Evolutionary conservation across 768 basidiomycete species (phyloP).

Genomic region (Favolaschia claudopus): DNA sequence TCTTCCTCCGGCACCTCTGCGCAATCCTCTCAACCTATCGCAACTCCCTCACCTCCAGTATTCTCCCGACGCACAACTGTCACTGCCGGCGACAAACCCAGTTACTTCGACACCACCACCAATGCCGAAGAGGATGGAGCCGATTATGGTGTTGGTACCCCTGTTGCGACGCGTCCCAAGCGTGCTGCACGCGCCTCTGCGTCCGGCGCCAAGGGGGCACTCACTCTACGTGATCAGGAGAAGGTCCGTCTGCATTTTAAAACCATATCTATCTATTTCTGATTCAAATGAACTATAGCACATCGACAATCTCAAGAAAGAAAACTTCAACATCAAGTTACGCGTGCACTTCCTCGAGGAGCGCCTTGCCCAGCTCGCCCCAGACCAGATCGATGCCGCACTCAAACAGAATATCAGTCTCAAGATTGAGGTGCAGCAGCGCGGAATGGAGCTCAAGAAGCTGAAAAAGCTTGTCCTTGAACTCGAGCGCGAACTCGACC

Average conservation of each 20-base stretch:
- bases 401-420: slow-evolving; percentile 93
- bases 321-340: slow-evolving; percentile 96
- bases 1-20: slow-evolving; percentile 25
- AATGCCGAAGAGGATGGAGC: slow-evolving; percentile 19
- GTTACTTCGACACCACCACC: slow-evolving; percentile 14
- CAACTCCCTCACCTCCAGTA: slow-evolving; percentile 25
- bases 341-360: slow-evolving; percentile 97
- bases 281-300: slow-evolving; percentile 58
- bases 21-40: slow-evolving; percentile 22
- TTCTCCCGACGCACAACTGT: slow-evolving; percentile 21
- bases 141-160: slow-evolving; percentile 53
- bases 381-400: slow-evolving; percentile 91
- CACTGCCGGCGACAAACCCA: slow-evolving; percentile 18
- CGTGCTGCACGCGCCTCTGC: slow-evolving; percentile 46
- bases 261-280: not conserved
- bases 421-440: slow-evolving; percentile 91
- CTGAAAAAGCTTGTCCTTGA: slow-evolving; percentile 88
- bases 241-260: slow-evolving; percentile 64
- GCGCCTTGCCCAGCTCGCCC: slow-evolving; percentile 85
- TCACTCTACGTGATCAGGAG: slow-evolving; percentile 95
- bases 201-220: slow-evolving; percentile 52
- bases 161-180: slow-evolving; percentile 54
- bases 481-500: slow-evolving; percentile 81
- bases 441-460: slow-evolving; percentile 91
- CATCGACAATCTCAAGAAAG: slow-evolving; percentile 94